Evolutionary conservation across 768 basidiomycete species (phyloP).

Genomic region (Mycena leptocephala): DNA sequence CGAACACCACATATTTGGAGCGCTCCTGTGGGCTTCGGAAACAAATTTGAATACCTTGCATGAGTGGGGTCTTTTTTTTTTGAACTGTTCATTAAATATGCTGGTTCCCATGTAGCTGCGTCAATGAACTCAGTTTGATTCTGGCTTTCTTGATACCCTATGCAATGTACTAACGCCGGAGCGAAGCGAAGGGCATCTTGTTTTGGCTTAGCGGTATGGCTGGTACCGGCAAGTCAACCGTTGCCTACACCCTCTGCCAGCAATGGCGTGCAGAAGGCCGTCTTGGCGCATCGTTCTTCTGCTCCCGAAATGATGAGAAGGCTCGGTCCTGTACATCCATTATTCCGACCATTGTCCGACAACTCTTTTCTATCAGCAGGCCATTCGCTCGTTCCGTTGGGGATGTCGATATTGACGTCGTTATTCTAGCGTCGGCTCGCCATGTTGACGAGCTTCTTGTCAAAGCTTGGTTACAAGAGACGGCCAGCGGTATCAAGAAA

Average conservation of each 20-base stretch:
- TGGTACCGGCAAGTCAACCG: no score
- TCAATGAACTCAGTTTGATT: background rate
- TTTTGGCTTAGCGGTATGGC: slow-evolving; percentile 12
- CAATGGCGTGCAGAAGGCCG: no score
- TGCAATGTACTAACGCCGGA: no score
- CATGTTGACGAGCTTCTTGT: background rate
- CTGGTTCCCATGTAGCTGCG: background rate
- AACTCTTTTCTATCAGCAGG: background rate
- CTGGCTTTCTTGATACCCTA: no score
- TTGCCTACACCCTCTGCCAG: no score
- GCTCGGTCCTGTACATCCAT: background rate
- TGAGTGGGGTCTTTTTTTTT: background rate
- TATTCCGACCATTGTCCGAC: slow-evolving; percentile 7
- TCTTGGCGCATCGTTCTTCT: slow-evolving; percentile 10
- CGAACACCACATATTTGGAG: background rate
- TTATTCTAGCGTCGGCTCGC: background rate
- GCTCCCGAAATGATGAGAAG: slow-evolving; percentile 4
- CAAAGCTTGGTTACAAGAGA: background rate
- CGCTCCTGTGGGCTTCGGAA: background rate
- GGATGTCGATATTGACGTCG: background rate
- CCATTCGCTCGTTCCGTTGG: background rate
- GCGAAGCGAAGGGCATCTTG: no score
- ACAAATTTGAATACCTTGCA: background rate
- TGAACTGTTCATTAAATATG: background rate
- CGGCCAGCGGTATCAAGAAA: no score